Evolutionary conservation across 495 filamentous ascomycete genomes (phyloP), one percentile per base, ranked within the genome.

Genomic region (Neurospora sp.): DNA sequence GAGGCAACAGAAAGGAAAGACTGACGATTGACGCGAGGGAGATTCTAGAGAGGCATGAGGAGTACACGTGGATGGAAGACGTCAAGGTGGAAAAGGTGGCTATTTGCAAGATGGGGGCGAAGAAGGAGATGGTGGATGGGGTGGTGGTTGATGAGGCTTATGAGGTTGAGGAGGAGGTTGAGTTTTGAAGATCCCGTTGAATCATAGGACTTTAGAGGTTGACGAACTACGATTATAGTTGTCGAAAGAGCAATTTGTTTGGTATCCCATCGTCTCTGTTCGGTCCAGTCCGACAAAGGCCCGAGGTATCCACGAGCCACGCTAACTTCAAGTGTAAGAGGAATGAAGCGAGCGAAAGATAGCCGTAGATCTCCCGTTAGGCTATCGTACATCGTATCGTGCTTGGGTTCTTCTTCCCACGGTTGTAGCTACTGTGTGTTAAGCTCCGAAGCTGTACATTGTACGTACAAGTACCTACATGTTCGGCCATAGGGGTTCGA

Each of bases 61-160:
- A 86, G 39, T 82, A 82, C 39, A 75, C 87, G 6, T 94, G 92
- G 90, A 89, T 91, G 77, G 83, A 85, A 71, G 83, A 88, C 71
- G 83, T 92, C 20, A 82, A 80, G 20, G 71, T 94, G 41, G 88
- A 92, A 71, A 87, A 83, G 44, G 78, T 96, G 9, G 88, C 86
- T 39, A 90, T 96, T 70, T 95, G 91, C 78, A 87, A 87, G 80
- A 94, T 94, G 92, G 92, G 92, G 1, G 92, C 92, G 48, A 89
- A 88, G 84, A 88, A 88, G 77, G 27, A 35, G 54, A 78, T 87
- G 23, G 81, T 76, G n/a, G 77, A 71, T 16, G 77, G 76, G n/a
- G 80, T 87, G 72, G 82, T 77, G 74, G 54, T 66, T 16, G 83
- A 83, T 73, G 82, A 79, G 79, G 81, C 76, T 73, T 90, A 88